Conservation (phyloP, 2,329 filamentous ascomycete species). For the Ophiocordyceps sinensis region DNA sequence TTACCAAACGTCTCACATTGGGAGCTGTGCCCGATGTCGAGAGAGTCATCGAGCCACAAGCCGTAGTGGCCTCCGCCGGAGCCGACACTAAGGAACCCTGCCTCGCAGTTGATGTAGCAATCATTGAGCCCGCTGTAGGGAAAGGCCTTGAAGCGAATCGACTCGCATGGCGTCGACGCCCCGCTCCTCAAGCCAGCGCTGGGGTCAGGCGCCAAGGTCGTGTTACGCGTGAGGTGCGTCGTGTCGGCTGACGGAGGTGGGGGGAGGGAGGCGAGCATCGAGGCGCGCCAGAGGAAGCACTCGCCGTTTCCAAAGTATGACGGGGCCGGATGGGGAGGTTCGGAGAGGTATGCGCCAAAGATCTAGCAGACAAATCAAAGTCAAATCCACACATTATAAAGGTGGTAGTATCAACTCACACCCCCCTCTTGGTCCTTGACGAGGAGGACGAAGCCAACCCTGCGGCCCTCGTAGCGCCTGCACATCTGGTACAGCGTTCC, state of each 20-base stretch:
- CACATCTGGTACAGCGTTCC: conserved; percentile 75
- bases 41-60: conserved; percentile 77
- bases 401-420: conserved; percentile 43
- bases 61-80: conserved; percentile 84
- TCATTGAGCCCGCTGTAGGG: conserved; percentile 93
- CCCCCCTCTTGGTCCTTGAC: conserved; percentile 64
- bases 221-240: conserved; percentile 28
- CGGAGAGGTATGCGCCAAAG: conserved; percentile 90
- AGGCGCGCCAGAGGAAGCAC: conserved; percentile 61
- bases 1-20: conserved; percentile 88
- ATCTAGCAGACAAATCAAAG: conserved; percentile 31
- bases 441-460: conserved; percentile 82
- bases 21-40: conserved; percentile 73
- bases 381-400: no score
- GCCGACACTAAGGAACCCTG: conserved; percentile 70
- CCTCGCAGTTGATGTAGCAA: conserved; percentile 89
- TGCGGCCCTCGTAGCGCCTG: conserved; percentile 47
- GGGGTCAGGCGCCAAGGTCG: conserved; percentile 15
- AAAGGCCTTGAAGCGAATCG: conserved; percentile 91
- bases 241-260: conserved; percentile 38
- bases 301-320: conserved; percentile 95
- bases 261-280: conserved; percentile 37
- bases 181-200: conserved; percentile 8
- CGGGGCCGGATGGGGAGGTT: conserved; percentile 64
- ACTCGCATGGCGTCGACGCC: conserved; percentile 35